Conservation (phyloP, 2,329 filamentous ascomycete species). For the Sclerotiophoma versabilis region DNA sequence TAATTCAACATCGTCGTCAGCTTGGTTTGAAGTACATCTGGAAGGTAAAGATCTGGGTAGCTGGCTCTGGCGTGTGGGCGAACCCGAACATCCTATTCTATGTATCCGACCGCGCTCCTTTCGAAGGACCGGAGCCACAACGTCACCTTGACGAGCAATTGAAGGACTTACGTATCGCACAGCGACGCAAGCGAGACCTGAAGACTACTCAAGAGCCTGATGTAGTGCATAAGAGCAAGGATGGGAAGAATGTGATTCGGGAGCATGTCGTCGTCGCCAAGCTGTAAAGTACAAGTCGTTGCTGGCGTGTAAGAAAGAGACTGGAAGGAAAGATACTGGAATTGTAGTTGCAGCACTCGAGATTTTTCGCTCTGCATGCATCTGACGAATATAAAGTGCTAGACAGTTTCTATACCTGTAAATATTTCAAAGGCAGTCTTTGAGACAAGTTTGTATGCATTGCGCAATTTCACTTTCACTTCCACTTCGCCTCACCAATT, state of each 20-base stretch:
- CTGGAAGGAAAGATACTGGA: too few relatives aligned
- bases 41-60: slow-evolving; percentile 13
- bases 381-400: too few relatives aligned
- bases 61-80: background rate
- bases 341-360: too few relatives aligned
- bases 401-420: too few relatives aligned
- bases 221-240: background rate
- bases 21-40: slow-evolving; percentile 20
- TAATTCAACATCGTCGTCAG: slow-evolving; percentile 21
- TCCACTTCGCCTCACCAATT: too few relatives aligned
- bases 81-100: slow-evolving; percentile 16
- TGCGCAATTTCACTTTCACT: too few relatives aligned
- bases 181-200: background rate
- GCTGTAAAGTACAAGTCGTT: background rate
- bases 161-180: background rate
- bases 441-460: too few relatives aligned
- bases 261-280: slow-evolving; percentile 5
- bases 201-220: background rate
- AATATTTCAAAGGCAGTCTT: too few relatives aligned
- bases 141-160: slow-evolving; percentile 3
- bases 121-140: background rate
- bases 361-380: too few relatives aligned
- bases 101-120: slow-evolving; percentile 1
- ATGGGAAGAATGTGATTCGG: slow-evolving; percentile 10
- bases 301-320: background rate